Conservation (phyloP, 768 basidiomycete genomes). For the Collybiopsis confluens region DNA sequence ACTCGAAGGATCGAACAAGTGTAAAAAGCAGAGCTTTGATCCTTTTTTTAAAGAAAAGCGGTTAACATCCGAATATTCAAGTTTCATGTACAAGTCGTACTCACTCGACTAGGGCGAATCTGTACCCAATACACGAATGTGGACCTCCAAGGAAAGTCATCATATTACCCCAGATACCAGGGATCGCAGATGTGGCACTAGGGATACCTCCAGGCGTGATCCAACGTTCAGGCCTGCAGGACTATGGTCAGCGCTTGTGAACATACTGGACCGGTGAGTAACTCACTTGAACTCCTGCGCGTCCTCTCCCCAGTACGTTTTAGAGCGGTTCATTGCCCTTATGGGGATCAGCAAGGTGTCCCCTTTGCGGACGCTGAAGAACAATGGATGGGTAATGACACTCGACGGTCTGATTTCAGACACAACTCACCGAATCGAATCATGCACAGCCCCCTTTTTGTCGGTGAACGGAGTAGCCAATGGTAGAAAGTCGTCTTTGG, state of each 20-base stretch:
- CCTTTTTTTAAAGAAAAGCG: neutral
- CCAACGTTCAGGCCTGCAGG: slow-evolving; percentile 63
- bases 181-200: slow-evolving; percentile 37
- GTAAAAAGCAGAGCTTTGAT: slow-evolving; percentile 31
- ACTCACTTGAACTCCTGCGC: slow-evolving; percentile 54
- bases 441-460: slow-evolving; percentile 21
- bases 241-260: slow-evolving; percentile 33
- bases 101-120: slow-evolving; percentile 41
- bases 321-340: slow-evolving; percentile 44
- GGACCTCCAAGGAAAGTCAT: slow-evolving; percentile 44
- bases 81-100: slow-evolving; percentile 12
- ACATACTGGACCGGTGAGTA: slow-evolving; percentile 17
- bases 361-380: slow-evolving; percentile 41
- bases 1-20: slow-evolving; percentile 31
- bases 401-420: slow-evolving; percentile 14
- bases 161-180: slow-evolving; percentile 50
- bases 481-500: slow-evolving; percentile 32
- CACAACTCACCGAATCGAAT: slow-evolving; percentile 24
- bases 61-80: neutral
- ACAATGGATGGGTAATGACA: slow-evolving; percentile 10
- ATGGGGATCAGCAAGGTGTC: slow-evolving; percentile 49
- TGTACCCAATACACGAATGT: slow-evolving; percentile 42
- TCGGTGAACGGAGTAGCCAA: slow-evolving; percentile 29
- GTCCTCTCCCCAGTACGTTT: slow-evolving; percentile 60
- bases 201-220: slow-evolving; percentile 33